phyloP scores from a whole-genome alignment of 2,329 filamentous ascomycete genomes.

The Cercospora berteroae region DNA sequence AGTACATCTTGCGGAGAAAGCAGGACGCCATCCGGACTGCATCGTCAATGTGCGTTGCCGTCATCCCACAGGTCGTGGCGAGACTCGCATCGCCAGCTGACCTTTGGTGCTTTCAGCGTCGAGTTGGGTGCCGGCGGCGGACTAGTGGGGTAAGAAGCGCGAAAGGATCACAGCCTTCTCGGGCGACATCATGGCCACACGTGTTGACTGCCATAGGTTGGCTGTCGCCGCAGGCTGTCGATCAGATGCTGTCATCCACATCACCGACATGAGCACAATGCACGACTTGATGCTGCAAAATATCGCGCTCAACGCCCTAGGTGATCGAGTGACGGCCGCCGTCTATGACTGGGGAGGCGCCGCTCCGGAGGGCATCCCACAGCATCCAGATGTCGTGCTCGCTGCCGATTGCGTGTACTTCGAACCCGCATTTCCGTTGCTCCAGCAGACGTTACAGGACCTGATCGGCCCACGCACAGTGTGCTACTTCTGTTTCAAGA shows the following conservation, averaged over 20 bases:
- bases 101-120: constrained; percentile 56
- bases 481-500: constrained; percentile 93
- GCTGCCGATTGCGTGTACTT: constrained; percentile 97
- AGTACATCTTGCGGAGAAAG: constrained; percentile 78
- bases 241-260: constrained; percentile 59
- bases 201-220: constrained; percentile 42
- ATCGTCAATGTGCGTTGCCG: constrained; percentile 66
- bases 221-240: constrained; percentile 58
- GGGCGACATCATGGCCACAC: constrained; percentile 2
- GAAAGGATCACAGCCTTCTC: background rate
- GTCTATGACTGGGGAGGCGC: constrained; percentile 74
- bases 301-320: constrained; percentile 73
- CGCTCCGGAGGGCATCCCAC: constrained; percentile 45
- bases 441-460: constrained; percentile 73
- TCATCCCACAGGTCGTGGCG: constrained; percentile 3
- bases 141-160: constrained; percentile 61
- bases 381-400: constrained; percentile 73
- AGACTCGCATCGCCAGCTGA: constrained; percentile 19
- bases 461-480: constrained; percentile 65
- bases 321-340: constrained; percentile 60
- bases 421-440: constrained; percentile 87
- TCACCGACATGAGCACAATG: constrained; percentile 90
- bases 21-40: constrained; percentile 61
- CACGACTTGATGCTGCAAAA: constrained; percentile 81
- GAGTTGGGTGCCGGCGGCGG: constrained; percentile 92